Percentiles rank a stretch among this genome's conserved stretches.
These are phyloP conservation scores for Leccinum uliginosum DNA, from an alignment of 768 basidiomycete species.

Conservation along the genomic window DNA sequence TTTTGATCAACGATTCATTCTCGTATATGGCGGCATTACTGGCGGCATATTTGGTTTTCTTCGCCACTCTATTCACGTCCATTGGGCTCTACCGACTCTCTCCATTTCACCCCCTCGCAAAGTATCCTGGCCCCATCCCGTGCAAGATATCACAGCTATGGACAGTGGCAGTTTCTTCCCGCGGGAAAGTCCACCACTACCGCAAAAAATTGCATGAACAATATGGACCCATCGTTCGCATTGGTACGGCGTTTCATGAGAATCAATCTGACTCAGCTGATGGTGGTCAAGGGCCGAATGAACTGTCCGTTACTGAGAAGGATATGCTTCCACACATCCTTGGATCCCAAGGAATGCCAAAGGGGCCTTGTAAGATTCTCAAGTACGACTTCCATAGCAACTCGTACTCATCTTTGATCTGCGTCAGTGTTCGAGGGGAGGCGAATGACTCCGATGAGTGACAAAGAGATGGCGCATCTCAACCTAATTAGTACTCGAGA, in stretches of 20 bases:
- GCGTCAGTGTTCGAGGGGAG: conserved; percentile 21
- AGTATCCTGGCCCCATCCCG: conserved; percentile 33
- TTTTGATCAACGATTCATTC: conserved; percentile 6
- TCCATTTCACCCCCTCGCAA: conserved; percentile 35
- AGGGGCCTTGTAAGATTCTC: conserved; percentile 25
- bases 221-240: conserved; percentile 33
- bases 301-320: conserved; percentile 30
- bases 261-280: conserved; percentile 6
- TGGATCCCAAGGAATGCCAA: conserved; percentile 28
- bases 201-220: conserved; percentile 22
- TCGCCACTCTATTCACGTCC: conserved; percentile 22
- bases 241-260: conserved; percentile 19
- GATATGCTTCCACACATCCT: conserved; percentile 20
- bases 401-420: conserved; percentile 3
- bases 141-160: conserved; percentile 31
- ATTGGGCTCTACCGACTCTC: conserved; percentile 36
- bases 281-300: conserved; percentile 33
- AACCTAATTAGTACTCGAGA: conserved; percentile 19
- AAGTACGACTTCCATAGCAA: not conserved
- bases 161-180: conserved; percentile 15
- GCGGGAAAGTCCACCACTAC: conserved; percentile 18
- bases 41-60: conserved; percentile 14
- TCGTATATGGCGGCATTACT: conserved; percentile 8
- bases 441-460: conserved; percentile 15
- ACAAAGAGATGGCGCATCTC: conserved; percentile 7